phyloP scores from a whole-genome alignment of 208 protist species.

The Leishmania guyanensis region DNA sequence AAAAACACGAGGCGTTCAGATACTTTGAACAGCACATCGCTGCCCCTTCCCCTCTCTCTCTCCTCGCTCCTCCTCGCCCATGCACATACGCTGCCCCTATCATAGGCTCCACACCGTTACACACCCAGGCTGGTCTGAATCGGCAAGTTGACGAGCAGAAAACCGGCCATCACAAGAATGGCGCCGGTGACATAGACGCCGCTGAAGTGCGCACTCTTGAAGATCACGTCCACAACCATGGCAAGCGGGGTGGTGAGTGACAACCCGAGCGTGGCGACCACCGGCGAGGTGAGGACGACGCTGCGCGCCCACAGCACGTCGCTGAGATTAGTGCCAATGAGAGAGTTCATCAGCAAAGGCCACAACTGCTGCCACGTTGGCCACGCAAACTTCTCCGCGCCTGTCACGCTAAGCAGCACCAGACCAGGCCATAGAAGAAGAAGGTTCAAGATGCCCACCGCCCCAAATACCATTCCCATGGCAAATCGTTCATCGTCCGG shows the following conservation, averaged over 20 bases:
- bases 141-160: conserved; percentile 78
- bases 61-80: not conserved
- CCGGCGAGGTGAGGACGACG: conserved; percentile 89
- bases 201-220: conserved; percentile 47
- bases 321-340: conserved; percentile 91
- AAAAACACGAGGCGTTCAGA: not conserved
- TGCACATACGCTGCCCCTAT: not conserved
- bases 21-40: not conserved
- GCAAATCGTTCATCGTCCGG: conserved; percentile 83
- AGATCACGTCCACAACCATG: conserved; percentile 82
- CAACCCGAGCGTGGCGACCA: conserved; percentile 89
- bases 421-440: conserved; percentile 79
- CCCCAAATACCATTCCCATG: conserved; percentile 91
- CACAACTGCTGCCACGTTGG: conserved; percentile 65
- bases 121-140: conserved; percentile 24
- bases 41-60: not conserved
- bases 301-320: conserved; percentile 91
- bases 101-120: not conserved
- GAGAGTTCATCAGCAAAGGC: conserved; percentile 78
- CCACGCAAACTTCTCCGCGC: conserved; percentile 69
- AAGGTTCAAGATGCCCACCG: conserved; percentile 82
- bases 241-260: conserved; percentile 90
- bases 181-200: conserved; percentile 73
- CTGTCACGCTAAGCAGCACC: conserved; percentile 50
- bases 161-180: conserved; percentile 72